Percentiles rank a stretch among this genome's conserved stretches.
Conservation (phyloP, 441 rosid species). For the Populus trichocarpa region DNA sequence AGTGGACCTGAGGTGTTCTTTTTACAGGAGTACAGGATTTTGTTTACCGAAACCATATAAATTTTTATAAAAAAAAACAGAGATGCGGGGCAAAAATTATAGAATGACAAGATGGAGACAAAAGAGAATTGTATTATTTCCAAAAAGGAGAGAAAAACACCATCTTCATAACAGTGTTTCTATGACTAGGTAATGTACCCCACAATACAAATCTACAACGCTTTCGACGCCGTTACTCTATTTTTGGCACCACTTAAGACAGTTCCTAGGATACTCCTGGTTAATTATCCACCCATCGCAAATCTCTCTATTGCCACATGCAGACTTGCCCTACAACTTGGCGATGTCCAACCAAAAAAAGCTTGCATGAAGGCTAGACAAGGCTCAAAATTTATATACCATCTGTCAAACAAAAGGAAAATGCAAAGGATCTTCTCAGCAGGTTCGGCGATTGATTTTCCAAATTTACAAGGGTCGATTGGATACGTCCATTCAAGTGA, state of each 20-base stretch:
- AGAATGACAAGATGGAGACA: slow-evolving; percentile 15
- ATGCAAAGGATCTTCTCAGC: slow-evolving; percentile 18
- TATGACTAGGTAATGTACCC: slow-evolving; percentile 26
- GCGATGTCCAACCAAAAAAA: slow-evolving; percentile 15
- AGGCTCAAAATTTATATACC: slow-evolving; percentile 33
- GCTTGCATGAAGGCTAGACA: slow-evolving; percentile 27
- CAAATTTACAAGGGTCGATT: slow-evolving; percentile 35
- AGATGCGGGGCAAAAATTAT: not conserved
- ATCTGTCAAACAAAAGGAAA: slow-evolving; percentile 20
- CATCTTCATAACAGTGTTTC: slow-evolving; percentile 22
- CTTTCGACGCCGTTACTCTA: slow-evolving; percentile 37
- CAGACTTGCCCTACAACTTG: slow-evolving; percentile 19
- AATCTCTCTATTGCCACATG: slow-evolving; percentile 20
- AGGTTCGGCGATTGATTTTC: slow-evolving; percentile 15
- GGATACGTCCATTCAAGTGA: slow-evolving; percentile 15
- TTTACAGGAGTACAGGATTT: not conserved
- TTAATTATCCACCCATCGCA: slow-evolving; percentile 16
- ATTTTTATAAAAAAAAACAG: too few species aligned
- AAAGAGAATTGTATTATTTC: slow-evolving; percentile 29
- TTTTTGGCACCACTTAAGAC: slow-evolving; percentile 14
- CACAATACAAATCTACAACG: slow-evolving; percentile 42
- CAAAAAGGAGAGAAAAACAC: slow-evolving; percentile 2
- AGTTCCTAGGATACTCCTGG: slow-evolving; percentile 12
- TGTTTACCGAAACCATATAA: not conserved
- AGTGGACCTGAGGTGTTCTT: too few species aligned